phyloP scores from a whole-genome alignment of 2,329 filamentous ascomycete genomes.

The Pseudopyrenochaeta lycopersici region DNA sequence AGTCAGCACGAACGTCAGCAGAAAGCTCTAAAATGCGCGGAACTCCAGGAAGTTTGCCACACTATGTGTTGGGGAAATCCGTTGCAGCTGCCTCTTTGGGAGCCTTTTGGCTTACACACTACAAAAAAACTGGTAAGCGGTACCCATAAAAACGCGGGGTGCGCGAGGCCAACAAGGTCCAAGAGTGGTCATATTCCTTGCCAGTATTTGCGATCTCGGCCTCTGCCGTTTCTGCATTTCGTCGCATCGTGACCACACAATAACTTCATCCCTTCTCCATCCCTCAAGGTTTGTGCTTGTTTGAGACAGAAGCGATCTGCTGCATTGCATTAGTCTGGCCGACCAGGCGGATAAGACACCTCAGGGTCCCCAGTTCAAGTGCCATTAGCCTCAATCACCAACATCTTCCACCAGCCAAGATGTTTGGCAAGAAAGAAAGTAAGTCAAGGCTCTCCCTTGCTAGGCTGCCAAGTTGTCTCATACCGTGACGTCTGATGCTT shows the following conservation, averaged over 20 bases:
- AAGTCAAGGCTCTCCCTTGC: slow-evolving; percentile 20
- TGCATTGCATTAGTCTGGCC: slow-evolving; percentile 6
- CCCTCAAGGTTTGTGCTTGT: slow-evolving; percentile 7
- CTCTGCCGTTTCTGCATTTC: slow-evolving; percentile 4
- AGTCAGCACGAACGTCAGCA: slow-evolving; percentile 5
- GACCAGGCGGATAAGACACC: slow-evolving; percentile 7
- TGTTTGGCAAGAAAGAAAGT: slow-evolving; percentile 47
- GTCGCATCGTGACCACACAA: background rate
- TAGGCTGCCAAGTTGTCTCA: slow-evolving; percentile 15
- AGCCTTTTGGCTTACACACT: slow-evolving; percentile 7
- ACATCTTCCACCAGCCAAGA: slow-evolving; percentile 17
- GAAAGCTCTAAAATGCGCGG: background rate
- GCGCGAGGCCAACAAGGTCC: slow-evolving; percentile 18
- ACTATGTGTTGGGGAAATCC: slow-evolving; percentile 13
- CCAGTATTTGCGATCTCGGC: slow-evolving; percentile 27
- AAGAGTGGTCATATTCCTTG: slow-evolving; percentile 12
- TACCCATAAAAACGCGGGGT: slow-evolving; percentile 30
- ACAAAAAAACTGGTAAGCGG: slow-evolving; percentile 6
- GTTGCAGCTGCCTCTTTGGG: slow-evolving; percentile 25
- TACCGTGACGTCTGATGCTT: slow-evolving; percentile 4
- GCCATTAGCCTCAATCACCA: slow-evolving; percentile 13
- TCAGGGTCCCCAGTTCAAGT: background rate
- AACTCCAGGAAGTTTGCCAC: slow-evolving; percentile 11
- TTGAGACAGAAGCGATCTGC: slow-evolving; percentile 9
- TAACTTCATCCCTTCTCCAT: slow-evolving; percentile 7